Evolutionary conservation across 148 eudicot genomes (phyloP).

Genomic region (Rhododendron ferrugineum): DNA sequence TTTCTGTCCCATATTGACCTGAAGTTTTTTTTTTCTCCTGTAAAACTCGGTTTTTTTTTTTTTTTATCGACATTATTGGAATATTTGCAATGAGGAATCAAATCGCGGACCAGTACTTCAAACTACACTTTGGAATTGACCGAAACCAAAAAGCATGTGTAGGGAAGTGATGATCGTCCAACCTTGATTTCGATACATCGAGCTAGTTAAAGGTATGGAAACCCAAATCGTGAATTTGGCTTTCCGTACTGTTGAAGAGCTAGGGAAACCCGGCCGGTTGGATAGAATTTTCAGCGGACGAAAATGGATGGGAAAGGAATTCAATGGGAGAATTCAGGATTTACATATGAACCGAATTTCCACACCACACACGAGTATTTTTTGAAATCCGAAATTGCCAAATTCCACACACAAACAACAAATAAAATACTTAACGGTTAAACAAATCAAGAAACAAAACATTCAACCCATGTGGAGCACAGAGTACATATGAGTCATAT

Average conservation of each 20-base stretch:
- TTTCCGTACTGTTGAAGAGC: no score
- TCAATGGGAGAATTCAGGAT: not conserved
- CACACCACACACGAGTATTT: not conserved
- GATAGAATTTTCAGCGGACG: no score
- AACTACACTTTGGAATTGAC: not conserved
- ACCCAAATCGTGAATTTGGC: no score
- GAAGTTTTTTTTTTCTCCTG: not conserved
- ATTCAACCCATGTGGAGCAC: slow-evolving; percentile 1
- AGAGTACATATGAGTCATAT: not conserved
- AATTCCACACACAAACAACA: not conserved
- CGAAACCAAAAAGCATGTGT: not conserved
- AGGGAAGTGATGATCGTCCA: no score
- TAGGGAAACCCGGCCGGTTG: no score
- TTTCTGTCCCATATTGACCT: not conserved
- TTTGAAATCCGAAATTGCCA: not conserved
- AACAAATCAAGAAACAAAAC: not conserved
- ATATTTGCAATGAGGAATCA: not conserved
- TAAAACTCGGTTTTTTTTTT: not conserved
- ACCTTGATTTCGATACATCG: no score
- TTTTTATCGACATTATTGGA: not conserved
- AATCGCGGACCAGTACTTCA: not conserved
- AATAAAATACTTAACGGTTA: not conserved
- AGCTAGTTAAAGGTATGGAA: not conserved
- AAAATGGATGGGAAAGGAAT: not conserved
- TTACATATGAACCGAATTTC: not conserved